Conservation (phyloP, 2,329 filamentous ascomycete species). For the Chaetothyriales sp. region DNA sequence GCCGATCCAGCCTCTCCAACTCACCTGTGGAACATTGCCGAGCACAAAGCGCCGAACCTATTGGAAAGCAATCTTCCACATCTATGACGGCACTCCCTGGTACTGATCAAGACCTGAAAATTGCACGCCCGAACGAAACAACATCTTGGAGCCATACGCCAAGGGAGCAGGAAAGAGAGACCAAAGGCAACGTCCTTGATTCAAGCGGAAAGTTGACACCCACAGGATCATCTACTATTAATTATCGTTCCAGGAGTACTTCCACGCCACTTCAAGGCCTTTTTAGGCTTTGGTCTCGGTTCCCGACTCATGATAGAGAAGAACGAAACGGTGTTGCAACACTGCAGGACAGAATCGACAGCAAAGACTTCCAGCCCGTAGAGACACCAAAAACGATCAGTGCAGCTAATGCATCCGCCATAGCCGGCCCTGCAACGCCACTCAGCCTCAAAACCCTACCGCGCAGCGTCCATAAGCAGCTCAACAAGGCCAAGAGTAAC, state of each 20-base stretch:
- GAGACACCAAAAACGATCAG: neutral
- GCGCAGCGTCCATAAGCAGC: neutral
- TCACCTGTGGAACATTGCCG: neutral
- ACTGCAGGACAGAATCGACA: conserved; percentile 9
- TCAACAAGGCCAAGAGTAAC: conserved; percentile 8
- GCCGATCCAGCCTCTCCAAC: neutral
- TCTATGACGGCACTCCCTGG: neutral
- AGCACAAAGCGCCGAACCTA: neutral
- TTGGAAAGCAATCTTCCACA: neutral
- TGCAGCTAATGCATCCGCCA: neutral
- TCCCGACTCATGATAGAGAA: conserved; percentile 15
- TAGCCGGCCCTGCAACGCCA: neutral
- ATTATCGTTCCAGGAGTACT: conserved; percentile 1
- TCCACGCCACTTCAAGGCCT: conserved; percentile 9
- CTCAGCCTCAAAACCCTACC: neutral
- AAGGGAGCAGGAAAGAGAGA: conserved; percentile 2
- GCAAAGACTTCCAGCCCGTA: conserved; percentile 10
- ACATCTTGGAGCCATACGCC: neutral
- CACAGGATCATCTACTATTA: neutral
- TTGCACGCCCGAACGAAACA: neutral
- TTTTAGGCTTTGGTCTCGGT: conserved; percentile 15
- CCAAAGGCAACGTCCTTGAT: conserved; percentile 9
- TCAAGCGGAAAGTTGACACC: conserved; percentile 5
- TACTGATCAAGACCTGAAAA: neutral
- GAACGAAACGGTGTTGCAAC: conserved; percentile 14